Base-by-base conservation (phyloP, 129 eudicot species). In the Arctium minus region DNA sequence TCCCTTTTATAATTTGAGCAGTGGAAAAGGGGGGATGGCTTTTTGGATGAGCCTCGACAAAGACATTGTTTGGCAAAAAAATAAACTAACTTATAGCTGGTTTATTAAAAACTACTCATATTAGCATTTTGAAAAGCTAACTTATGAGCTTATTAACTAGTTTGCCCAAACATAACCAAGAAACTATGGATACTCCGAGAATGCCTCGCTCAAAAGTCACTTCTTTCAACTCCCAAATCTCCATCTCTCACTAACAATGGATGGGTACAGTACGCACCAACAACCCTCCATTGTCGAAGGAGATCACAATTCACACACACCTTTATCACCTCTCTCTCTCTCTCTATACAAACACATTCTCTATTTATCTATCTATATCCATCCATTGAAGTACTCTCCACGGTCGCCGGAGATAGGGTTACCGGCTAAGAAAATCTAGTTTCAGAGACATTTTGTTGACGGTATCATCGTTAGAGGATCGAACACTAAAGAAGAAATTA, bases 151-250 rank as follows among this genome's bases (percentile, higher is more conserved):
- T n/a, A n/a, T n/a, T n/a, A n/a, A n/a, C n/a, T n/a, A n/a, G n/a
- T n/a, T n/a, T n/a, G n/a, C n/a, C n/a, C n/a, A n/a, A n/a, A n/a
- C n/a, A n/a, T n/a, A n/a, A n/a, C n/a, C n/a, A 50, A 50, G 70
- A 31, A 80, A 15, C 81, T 84, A 69, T 80, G 85, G 86, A 84
- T 38, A 36, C 87, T 86, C 90, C 90, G 85, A 86, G 88, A 86
- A 87, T 72, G 77, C 83, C 83, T 89, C 90, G 84, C 48, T 42
- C 48, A 42, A 42, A 42, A 42, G 11, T 42, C 88, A 81, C 69
- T 30, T 22, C 36, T 10, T 18, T 50, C 78, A 38, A 64, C 8
- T 65, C 60, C 29, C 72, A n/a, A 15, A 4, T 18, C 62, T 37
- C 48, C 1, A 32, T 72, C 82, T 69, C 71, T 80, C 13, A 7